Base-by-base conservation (phyloP, 1,139 yeast species). In the Waltiozyma sp. region DNA sequence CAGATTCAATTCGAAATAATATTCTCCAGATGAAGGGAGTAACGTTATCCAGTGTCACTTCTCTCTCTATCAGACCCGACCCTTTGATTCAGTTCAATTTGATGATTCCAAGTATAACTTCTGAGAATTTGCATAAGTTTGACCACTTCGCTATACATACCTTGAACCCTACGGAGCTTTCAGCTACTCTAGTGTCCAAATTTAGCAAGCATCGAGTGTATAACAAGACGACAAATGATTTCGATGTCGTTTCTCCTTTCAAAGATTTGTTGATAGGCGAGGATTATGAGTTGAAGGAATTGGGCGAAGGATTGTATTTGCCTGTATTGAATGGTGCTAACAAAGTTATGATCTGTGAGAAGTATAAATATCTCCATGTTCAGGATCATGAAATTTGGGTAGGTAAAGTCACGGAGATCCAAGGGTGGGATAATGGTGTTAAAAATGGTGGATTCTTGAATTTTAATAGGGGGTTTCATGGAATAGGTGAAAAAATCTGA, bases 331-430 rank as follows among this genome's bases (percentile, higher is more conserved):
- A 65, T 14, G 68, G 71, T 31, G 74, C 84, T 18, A 87, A 80
- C 50, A 64, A 78, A 26, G 75, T 80, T 1, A 63, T 87, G 45
- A 71, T 85, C 15, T 86, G 95, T 57, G 65, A 72, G 45, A 73
- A 76, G 39, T 63, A 64, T 37, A 63, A 70, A 35, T 76, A 74
- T 8, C 69, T 84, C 44, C 61, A 62, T 18, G 77, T 87, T 0
- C 87, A 81, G 46, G 85, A 81, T 52, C 96, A 88, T 60, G 95
- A 87, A 58, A 78, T 88, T 2, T 87, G 96, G 95, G 77, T 85
- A 3, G 93, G 84, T 3, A 69, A 71, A 45, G 85, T 82, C 2
- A 58, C 70, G 34, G 80, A 80, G 41, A 72, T 79, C 5, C 59
- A 61, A 38, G 63, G 23, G 8, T 18, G 23, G 19, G 23, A 35